Evolutionary conservation across 192 early-diverging fungal species (phyloP), one percentile per base, ranked within the genome.

Genomic region (Mortierella claussenii): DNA sequence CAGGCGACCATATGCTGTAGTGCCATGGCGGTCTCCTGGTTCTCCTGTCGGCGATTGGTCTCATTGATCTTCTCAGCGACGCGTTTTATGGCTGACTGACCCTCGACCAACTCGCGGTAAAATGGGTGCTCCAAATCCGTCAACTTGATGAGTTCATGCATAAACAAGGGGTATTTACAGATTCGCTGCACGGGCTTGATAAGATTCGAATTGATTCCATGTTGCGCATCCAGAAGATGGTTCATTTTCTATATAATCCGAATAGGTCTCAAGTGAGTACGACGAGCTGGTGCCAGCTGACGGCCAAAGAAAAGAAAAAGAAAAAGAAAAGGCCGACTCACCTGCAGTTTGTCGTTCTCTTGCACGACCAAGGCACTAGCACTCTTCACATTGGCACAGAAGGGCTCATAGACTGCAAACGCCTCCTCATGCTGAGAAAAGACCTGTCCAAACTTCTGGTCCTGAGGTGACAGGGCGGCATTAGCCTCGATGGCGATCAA

Each of bases 161-260:
- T 81, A n/a, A 99, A 85, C 53, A 99, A 80, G 28, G 96, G 96
- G 81, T 99, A 99, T 85, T 96, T 96, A 85, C 96, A 97, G 60
- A 98, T 91, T 50, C 98, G 89, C 82, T 99, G 98, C 6, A 99
- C 90, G 1, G 98, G 98, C 78, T 98, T 97, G 82, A 99, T 99
- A 54, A 99, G 86, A 81, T 93, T 91, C 13, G 91, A 93, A 31
- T 92, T 94, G 64, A 99, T 69, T 73, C 91, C 93, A 61, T 95
- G 92, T 43, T 85, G 86, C 18, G 95, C 95, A 49, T 96, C 94
- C 51, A 91, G 90, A 55, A 90, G 83, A 65, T 88, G 84, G 24
- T 80, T 79, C 61, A 88, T 69, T 60, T 81, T 86, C 83, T 84
- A 80, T 33, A 32, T 28, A 21, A 10, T n/a, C 0, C 17, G 24